Base-by-base conservation (phyloP, 768 basidiomycete species). In the Mycena crocata region DNA sequence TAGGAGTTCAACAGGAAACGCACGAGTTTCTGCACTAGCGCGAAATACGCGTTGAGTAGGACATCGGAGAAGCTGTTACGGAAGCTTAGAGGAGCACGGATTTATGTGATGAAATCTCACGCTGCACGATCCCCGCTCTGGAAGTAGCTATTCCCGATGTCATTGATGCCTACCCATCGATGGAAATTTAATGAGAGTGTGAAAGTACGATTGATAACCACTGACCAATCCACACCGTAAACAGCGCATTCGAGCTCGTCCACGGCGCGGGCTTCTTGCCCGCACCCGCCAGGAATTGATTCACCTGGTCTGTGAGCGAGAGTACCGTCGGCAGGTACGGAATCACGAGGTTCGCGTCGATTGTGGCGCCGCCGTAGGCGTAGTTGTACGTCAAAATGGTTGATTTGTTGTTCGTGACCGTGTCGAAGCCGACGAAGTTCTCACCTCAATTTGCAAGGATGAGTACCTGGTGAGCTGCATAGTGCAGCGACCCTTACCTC, bases 301-400 rank as follows among this genome's bases (percentile, higher is more conserved):
- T 85, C 21, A 91, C 87, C 70, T 92, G 90, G 63, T 91, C 87
- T 0, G 82, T 84, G 55, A 90, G 74, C 13, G 83, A 87, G 50
- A 86, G 75, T 17, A 89, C 86, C 1, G 82, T 84, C 0, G 87
- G 80, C 39, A 71, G 64, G 69, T 83, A 88, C 6, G 89, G 88
- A 5, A 80, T 67, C 37, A 91, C 89, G 35, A 91, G 82, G 32
- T 71, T 81, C 8, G 85, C 78, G 69, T 91, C 83, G 65, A 90
- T 90, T 31, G 89, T 90, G 26, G 89, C 90, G 12, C 85, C 90
- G 26, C 90, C 87, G 59, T 85, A 88, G 0, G 90, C 91, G 65
- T 87, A 87, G 77, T 91, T 87, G 75, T 89, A 92, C 0, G 87
- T 89, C 70, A 87, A 79, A 44, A 89, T 58, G 14, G 82, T 72